A percentile compares a stretch with the other conserved stretches of the same genome.
phyloP scores from a whole-genome alignment of 2,329 filamentous ascomycete genomes.

The Verticillium dahliae region DNA sequence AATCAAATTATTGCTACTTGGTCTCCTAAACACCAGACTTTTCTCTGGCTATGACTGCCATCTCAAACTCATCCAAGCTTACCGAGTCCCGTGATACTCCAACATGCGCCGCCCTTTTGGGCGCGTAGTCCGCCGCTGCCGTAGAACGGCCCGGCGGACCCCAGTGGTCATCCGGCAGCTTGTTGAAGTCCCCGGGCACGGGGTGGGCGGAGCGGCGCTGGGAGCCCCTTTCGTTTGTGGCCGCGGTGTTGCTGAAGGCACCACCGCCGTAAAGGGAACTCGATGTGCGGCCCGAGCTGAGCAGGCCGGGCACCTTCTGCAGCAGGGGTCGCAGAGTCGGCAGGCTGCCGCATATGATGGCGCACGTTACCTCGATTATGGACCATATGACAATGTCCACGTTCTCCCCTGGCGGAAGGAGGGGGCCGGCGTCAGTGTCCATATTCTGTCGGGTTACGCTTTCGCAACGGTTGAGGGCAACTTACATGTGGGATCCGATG shows the following conservation, averaged over 20 bases:
- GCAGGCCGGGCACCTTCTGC: neutral
- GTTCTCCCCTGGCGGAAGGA: constrained; percentile 13
- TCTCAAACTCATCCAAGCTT: neutral
- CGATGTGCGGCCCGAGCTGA: neutral
- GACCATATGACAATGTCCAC: constrained; percentile 24
- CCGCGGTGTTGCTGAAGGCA: neutral
- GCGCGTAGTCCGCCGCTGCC: neutral
- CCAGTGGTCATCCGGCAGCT: neutral
- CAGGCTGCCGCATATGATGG: constrained; percentile 34
- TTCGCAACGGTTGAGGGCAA: neutral
- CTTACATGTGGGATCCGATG: constrained; percentile 5
- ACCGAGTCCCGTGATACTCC: neutral
- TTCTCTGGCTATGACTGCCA: neutral
- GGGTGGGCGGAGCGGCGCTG: neutral
- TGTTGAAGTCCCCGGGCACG: neutral
- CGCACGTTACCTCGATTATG: constrained; percentile 21
- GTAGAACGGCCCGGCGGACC: neutral
- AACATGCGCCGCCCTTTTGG: neutral
- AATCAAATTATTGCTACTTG: neutral
- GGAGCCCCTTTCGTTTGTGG: neutral
- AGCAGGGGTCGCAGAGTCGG: constrained; percentile 27
- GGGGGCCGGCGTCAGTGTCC: neutral
- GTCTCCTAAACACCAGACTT: neutral
- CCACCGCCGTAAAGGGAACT: neutral
- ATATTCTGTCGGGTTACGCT: too few species aligned